Base-by-base conservation (phyloP, 441 rosid genomes). In the Caryocar brasiliense region DNA sequence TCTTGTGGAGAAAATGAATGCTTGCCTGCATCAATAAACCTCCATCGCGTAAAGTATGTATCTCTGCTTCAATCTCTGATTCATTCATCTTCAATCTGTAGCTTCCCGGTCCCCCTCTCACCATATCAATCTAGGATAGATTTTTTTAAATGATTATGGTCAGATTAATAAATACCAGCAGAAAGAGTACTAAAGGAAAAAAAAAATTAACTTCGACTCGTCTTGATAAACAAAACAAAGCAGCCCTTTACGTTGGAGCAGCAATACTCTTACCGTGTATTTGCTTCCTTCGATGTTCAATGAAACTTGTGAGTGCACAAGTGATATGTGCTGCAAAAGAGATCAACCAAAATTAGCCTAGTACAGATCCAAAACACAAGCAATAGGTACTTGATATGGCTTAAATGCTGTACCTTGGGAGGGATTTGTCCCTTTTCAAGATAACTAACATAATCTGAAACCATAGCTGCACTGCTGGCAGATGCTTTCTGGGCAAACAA, bases 371-470 rank as follows among this genome's bases (percentile, higher is more conserved):
- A 18, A 14, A 2, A 11, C 13, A 25, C 14, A 39, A 14, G 14
- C 18, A 62, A 39, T 9, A 27, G n/a, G 12, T 21, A 38, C 6
- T n/a, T 26, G 40, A 39, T 34, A 27, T 20, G 40, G 27, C 39
- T 61, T 42, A 18, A 33, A 15, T 23, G 13, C 37, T 14, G 40
- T 70, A 94, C 99, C 99, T 86, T 94, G 51, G 99, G 99, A 62
- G 99, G 99, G 53, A 94, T 90, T 82, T 94, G 98, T 29, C 99
- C 99, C 78, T 94, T 94, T 67, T 94, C 98, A 33, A 94, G 92
- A 67, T 90, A 94, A 70, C 99, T 98, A 59, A 94, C 56, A 56
- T 94, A 94, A 80, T 94, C 96, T 25, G 98, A 90, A 64, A 94
- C 98, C 70, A 79, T 69, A 58, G 98, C 98, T 14, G 98, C 94